Evolutionary conservation across 495 filamentous ascomycete species (phyloP), one percentile per base, ranked within the genome.

Genomic region (Penicillium verhagenii): DNA sequence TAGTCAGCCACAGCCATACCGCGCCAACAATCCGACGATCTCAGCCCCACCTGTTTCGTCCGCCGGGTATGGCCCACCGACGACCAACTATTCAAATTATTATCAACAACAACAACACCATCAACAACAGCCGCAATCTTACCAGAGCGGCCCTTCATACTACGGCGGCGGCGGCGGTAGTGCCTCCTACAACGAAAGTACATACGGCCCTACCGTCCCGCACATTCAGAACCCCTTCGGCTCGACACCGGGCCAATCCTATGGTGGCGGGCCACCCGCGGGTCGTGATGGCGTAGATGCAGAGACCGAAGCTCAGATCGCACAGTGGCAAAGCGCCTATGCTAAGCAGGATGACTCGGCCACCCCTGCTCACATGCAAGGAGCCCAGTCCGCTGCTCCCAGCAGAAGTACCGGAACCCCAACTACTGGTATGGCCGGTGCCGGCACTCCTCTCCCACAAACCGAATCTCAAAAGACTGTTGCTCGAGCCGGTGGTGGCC

Each of bases 281-380:
- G 53, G 58, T 29, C 59, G 37, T 14, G 78, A 79, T n/a, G 72
- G 72, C 19, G 53, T 86, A 37, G 92, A 97, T 64, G 86, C 91
- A 6, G 92, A 97, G 61, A 87, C 90, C 67, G 90, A 94, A 51
- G 91, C 91, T 10, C 89, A 96, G 68, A 92, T 97, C 52, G 93
- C 93, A 42, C 91, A 96, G 71, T 97, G 95, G 91, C 92, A 96
- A 72, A 92, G 87, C 64, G 91, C 94, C 16, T 98, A 97, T 67
- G 81, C 86, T 52, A 79, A 77, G 31, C 64, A 23, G 16, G 48
- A 26, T 11, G 54, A 57, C 33, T 16, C 62, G 29, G 58, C 43
- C 43, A 55, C 68, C 11, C 67, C 71, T 13, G 60, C 60, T 11
- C 23, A 62, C 61, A 3, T 55, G 54, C 23, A 58, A 65, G 64